These are phyloP conservation scores for Chaetomium sp. DNA, from an alignment of 2,329 filamentous ascomycete genomes.

Conservation along the genomic window DNA sequence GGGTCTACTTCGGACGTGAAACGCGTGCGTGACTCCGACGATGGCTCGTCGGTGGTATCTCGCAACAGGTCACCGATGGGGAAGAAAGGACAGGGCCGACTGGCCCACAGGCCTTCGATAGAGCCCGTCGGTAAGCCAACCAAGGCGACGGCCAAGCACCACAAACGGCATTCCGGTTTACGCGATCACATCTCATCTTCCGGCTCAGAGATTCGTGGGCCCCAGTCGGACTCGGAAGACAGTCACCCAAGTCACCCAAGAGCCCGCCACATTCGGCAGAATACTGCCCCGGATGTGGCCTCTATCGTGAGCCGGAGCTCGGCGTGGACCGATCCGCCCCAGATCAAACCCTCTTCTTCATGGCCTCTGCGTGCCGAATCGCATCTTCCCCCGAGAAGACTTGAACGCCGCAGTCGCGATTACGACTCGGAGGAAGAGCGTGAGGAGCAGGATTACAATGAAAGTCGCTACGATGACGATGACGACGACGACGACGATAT, in stretches of 20 bases:
- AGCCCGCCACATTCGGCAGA: background rate
- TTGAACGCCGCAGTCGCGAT: background rate
- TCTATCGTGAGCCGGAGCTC: conserved; percentile 11
- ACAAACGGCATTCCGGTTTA: background rate
- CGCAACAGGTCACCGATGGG: conserved; percentile 16
- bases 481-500: background rate
- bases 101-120: conserved; percentile 3
- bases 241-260: background rate
- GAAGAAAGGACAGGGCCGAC: conserved; percentile 10
- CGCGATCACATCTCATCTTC: background rate
- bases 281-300: background rate
- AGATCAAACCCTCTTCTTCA: conserved; percentile 19
- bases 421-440: conserved; percentile 15
- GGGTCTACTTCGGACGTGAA: conserved; percentile 18
- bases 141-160: background rate
- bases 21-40: conserved; percentile 4
- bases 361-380: conserved; percentile 16
- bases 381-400: conserved; percentile 1
- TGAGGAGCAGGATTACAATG: conserved; percentile 2
- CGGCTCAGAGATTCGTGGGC: background rate
- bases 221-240: conserved; percentile 2
- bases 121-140: background rate
- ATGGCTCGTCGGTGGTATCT: conserved; percentile 8
- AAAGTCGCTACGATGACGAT: background rate
- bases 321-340: conserved; percentile 5